Evolutionary conservation across 2,329 filamentous ascomycete genomes (phyloP).

Genomic region (Fusarium paranaense): DNA sequence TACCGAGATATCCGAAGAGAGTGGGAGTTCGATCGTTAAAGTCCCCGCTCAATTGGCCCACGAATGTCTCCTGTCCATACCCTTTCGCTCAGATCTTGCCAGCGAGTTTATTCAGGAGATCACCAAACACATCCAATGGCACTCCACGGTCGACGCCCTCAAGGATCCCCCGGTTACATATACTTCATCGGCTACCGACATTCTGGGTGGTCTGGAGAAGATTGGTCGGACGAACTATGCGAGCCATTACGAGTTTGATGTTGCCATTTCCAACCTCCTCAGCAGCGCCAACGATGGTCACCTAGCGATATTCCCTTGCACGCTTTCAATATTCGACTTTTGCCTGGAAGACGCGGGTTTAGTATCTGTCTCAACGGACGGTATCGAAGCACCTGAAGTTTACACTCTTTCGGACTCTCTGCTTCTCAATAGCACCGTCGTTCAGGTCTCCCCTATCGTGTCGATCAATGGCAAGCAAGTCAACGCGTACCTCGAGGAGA

Average conservation of each 20-base stretch:
- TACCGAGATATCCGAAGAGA: background rate
- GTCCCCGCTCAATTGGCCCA: background rate
- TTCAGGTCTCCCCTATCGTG: background rate
- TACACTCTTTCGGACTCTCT: background rate
- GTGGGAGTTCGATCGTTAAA: background rate
- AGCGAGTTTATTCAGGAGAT: background rate
- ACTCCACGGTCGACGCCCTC: constrained; percentile 27
- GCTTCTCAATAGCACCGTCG: background rate
- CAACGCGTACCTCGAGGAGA: background rate
- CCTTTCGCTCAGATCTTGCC: background rate
- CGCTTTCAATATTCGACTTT: background rate
- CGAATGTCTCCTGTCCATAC: constrained; percentile 6
- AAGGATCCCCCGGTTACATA: constrained; percentile 19
- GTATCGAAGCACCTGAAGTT: background rate
- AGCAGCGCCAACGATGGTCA: background rate
- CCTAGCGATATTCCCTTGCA: background rate
- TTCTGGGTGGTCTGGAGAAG: constrained; percentile 8
- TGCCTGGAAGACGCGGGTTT: background rate
- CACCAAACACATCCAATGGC: constrained; percentile 12
- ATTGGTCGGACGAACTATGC: background rate
- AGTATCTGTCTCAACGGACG: background rate
- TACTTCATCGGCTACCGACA: constrained; percentile 7
- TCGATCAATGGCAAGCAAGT: constrained; percentile 5
- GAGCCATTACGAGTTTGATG: constrained; percentile 12
- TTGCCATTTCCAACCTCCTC: constrained; percentile 3